These are phyloP conservation scores for Calonectria montana DNA, from an alignment of 2,329 filamentous ascomycete species.

Conservation along the genomic window DNA sequence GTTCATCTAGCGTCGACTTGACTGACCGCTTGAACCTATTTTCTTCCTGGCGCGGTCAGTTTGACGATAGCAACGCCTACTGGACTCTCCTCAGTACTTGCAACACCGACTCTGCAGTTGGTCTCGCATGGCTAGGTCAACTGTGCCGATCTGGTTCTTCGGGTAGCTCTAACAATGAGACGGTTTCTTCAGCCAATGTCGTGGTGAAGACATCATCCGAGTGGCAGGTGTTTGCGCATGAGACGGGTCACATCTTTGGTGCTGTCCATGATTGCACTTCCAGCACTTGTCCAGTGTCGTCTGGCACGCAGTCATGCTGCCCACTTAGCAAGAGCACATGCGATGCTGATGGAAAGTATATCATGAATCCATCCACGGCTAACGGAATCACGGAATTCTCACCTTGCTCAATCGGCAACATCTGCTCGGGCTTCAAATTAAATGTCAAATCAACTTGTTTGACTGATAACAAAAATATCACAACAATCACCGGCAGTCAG, in stretches of 20 bases:
- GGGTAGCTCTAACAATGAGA: slow-evolving; percentile 71
- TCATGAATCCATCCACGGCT: slow-evolving; percentile 95
- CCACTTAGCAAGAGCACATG: slow-evolving; percentile 77
- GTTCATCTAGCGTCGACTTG: slow-evolving; percentile 72
- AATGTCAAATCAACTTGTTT: slow-evolving; percentile 83
- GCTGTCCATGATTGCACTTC: slow-evolving; percentile 92
- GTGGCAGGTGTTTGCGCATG: slow-evolving; percentile 97
- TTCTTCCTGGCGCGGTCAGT: slow-evolving; percentile 85
- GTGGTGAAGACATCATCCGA: slow-evolving; percentile 85
- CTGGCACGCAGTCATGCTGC: slow-evolving; percentile 74
- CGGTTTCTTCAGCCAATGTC: slow-evolving; percentile 87
- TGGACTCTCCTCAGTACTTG: slow-evolving; percentile 92
- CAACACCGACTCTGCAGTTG: slow-evolving; percentile 85
- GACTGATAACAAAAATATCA: slow-evolving; percentile 85
- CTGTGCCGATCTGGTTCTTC: slow-evolving; percentile 75
- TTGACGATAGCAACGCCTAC: slow-evolving; percentile 85
- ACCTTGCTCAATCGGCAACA: slow-evolving; percentile 89
- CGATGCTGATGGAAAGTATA: slow-evolving; percentile 81
- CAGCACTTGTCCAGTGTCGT: slow-evolving; percentile 74
- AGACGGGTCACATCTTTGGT: slow-evolving; percentile 93
- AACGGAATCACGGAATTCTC: slow-evolving; percentile 83
- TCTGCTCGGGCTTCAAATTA: slow-evolving; percentile 86
- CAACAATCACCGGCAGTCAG: slow-evolving; percentile 82
- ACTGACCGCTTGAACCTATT: slow-evolving; percentile 86
- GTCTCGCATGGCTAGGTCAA: slow-evolving; percentile 92